Conservation (phyloP, 2,329 filamentous ascomycete genomes). For the Salinomyces thailandicus region DNA sequence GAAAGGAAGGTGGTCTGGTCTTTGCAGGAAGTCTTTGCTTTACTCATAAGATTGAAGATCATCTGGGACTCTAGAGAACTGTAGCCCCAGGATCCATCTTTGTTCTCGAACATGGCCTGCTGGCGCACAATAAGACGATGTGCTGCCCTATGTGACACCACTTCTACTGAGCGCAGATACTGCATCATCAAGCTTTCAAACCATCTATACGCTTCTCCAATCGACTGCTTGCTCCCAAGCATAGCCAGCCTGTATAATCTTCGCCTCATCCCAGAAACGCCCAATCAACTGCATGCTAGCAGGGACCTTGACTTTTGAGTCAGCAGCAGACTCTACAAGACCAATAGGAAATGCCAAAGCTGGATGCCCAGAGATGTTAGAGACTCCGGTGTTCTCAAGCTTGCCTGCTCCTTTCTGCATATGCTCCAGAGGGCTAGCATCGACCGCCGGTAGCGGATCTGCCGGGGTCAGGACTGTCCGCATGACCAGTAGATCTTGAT, state of each 20-base stretch:
- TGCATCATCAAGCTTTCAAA: too few species aligned
- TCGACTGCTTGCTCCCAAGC: conserved; percentile 39
- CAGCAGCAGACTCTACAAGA: conserved; percentile 2
- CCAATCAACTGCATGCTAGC: conserved; percentile 27
- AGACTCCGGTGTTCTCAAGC: conserved; percentile 45
- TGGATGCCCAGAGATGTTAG: conserved; percentile 42
- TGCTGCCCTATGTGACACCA: too few species aligned
- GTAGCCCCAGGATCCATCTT: too few species aligned
- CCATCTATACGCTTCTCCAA: conserved; percentile 31
- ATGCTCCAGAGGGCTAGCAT: conserved; percentile 34
- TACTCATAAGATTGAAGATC: too few species aligned
- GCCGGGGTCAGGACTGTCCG: conserved; percentile 28
- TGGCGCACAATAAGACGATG: too few species aligned
- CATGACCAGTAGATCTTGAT: conserved; percentile 35
- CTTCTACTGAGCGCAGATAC: too few species aligned
- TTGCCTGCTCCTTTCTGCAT: conserved; percentile 44
- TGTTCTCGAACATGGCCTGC: too few species aligned
- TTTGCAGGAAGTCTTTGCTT: too few species aligned
- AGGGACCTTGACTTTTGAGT: conserved; percentile 20
- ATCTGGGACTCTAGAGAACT: too few species aligned
- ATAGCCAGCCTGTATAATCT: conserved; percentile 34
- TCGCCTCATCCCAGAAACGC: conserved; percentile 41
- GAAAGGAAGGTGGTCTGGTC: too few species aligned
- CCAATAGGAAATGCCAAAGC: conserved; percentile 37
- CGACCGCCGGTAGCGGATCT: conserved; percentile 38